Evolutionary conservation across 129 eudicot genomes (phyloP), one percentile per base, ranked within the genome.

Genomic region (Solidago caesia): DNA sequence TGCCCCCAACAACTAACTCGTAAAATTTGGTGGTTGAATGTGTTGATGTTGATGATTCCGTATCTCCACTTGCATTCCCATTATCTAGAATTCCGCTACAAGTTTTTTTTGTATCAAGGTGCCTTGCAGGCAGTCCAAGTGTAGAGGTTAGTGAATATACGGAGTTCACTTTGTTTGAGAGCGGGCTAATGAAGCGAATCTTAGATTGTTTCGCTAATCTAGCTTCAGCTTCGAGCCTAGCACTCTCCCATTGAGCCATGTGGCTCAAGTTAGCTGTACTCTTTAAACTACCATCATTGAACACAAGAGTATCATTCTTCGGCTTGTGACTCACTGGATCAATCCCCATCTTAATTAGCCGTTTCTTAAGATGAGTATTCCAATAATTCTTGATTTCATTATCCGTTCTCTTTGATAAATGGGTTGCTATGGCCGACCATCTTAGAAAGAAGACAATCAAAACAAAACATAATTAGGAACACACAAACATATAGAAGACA

Each of bases 181-280:
- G 66, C 9, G 61, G 73, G 29, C 79, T 80, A 65, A 60, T 70
- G 9, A 87, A 80, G 5, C 80, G 83, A 42, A 88, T 87, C 57
- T 86, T 90, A 9, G 98, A 88, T 67, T 93, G 91, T 6, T 90
- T 67, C 3, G 69, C 96, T 5, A 90, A 61, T 68, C 98, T 77
- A 49, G 98, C 98, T 82, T 93, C 98, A 47, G 98, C 98, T 68
- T 93, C 98, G 8, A 93, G 88, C 16, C 98, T 88, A 55, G 98
- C 96, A 48, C 97, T 93, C 78, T 93, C 98, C 98, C 97, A 90
- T 26, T 93, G 98, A 59, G 97, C 96, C 92, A 93, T 93, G 84
- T 93, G 98, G 88, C 96, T 93, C 46, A 93, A 82, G 55, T 86
- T 90, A 67, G 96, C 87, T 0, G 87, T 83, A 59, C 68, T 87